These are phyloP conservation scores for Pelargonium myrrhifolium DNA, from an alignment of 441 rosid genomes.

Conservation along the genomic window DNA sequence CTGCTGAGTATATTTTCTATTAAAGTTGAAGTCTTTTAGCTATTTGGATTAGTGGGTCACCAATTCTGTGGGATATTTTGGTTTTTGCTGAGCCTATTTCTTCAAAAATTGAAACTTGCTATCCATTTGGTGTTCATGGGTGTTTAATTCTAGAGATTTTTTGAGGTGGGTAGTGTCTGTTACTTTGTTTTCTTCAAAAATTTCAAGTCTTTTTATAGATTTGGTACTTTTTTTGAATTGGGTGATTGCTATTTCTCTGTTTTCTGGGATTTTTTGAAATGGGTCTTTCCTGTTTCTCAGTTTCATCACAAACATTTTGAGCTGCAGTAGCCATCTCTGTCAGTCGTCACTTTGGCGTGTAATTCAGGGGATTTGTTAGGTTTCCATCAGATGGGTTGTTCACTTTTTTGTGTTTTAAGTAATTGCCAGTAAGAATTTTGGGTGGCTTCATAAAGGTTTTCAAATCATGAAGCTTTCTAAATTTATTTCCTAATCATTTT, in stretches of 20 bases:
- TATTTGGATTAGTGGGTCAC: neutral
- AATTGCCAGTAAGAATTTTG: neutral
- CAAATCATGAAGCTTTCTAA: neutral
- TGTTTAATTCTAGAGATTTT: neutral
- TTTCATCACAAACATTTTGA: neutral
- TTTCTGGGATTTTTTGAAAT: neutral
- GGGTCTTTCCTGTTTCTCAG: constrained; percentile 2
- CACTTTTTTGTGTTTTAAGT: neutral
- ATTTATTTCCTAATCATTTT: neutral
- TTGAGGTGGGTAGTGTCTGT: neutral
- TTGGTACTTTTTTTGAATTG: neutral
- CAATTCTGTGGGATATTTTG: neutral
- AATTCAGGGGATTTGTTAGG: constrained; percentile 17
- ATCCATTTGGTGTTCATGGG: neutral
- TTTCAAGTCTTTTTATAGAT: neutral
- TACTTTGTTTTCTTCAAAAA: neutral
- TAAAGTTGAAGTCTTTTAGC: neutral
- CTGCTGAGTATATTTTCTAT: neutral
- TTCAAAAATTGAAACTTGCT: neutral
- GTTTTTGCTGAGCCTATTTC: neutral
- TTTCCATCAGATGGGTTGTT: neutral
- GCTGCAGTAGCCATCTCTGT: neutral
- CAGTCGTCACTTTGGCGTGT: constrained; percentile 13
- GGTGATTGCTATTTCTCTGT: neutral
- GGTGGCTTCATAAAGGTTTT: neutral